Evolutionary conservation across 345 rosid species (phyloP).

Genomic region (Populus tremula): DNA sequence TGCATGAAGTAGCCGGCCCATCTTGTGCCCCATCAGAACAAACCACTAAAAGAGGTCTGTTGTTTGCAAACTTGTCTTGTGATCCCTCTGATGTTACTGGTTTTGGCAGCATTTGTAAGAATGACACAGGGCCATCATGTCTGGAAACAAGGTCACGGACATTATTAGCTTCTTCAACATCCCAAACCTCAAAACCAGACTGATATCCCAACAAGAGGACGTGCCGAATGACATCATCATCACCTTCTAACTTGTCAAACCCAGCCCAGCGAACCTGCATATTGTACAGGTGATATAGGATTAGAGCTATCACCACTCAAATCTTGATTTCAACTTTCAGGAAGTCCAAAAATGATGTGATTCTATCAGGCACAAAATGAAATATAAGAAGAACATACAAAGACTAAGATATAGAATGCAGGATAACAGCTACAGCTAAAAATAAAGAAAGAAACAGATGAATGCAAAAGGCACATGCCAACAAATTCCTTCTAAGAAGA

Average conservation of each 20-base stretch:
- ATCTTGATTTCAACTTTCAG: neutral
- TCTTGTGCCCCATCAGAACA: constrained; percentile 60
- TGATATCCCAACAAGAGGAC: constrained; percentile 75
- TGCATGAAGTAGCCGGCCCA: constrained; percentile 32
- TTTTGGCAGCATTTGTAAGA: constrained; percentile 78
- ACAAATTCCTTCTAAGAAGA: neutral
- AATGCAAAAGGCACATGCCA: neutral
- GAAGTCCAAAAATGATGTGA: neutral
- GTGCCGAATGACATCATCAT: constrained; percentile 43
- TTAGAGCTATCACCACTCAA: constrained; percentile 1
- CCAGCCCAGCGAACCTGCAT: constrained; percentile 89
- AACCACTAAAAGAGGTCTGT: constrained; percentile 72
- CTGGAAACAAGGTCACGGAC: constrained; percentile 71
- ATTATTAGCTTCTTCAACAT: constrained; percentile 83
- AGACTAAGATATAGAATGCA: neutral
- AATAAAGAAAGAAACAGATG: neutral
- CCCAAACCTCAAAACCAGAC: constrained; percentile 97
- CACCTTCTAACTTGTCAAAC: constrained; percentile 79
- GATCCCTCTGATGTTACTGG: constrained; percentile 39
- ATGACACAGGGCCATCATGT: constrained; percentile 74
- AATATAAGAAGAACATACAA: neutral
- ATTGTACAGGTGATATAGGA: constrained; percentile 12
- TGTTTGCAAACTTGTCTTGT: constrained; percentile 50
- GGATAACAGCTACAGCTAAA: neutral
- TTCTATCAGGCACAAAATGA: neutral